phyloP scores from a whole-genome alignment of 2,329 filamentous ascomycete species.

The Botrytis cinerea region DNA sequence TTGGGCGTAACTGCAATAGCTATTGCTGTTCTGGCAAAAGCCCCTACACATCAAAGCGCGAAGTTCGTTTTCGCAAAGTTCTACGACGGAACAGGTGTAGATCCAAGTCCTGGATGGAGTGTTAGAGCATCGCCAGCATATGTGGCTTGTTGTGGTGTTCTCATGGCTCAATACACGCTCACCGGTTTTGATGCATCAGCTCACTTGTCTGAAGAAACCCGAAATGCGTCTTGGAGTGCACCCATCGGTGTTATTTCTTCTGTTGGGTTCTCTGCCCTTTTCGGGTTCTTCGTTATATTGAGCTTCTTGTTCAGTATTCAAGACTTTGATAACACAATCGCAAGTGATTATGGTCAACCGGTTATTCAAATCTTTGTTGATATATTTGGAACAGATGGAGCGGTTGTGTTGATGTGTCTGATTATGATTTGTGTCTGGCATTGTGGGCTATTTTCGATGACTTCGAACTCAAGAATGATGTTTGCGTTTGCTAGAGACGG shows the following conservation, averaged over 20 bases:
- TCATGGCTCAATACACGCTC: conserved; percentile 57
- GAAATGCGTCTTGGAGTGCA: conserved; percentile 57
- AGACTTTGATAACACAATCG: conserved; percentile 53
- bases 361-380: conserved; percentile 61
- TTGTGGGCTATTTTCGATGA: conserved; percentile 60
- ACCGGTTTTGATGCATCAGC: conserved; percentile 58
- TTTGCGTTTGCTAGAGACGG: conserved; percentile 58
- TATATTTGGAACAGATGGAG: conserved; percentile 56
- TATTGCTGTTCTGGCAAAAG: conserved; percentile 58
- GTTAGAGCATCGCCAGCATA: conserved; percentile 55
- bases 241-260: conserved; percentile 60
- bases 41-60: conserved; percentile 56
- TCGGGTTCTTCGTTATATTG: conserved; percentile 61
- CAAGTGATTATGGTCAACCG: conserved; percentile 51
- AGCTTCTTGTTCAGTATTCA: conserved; percentile 60
- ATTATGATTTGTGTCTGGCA: conserved; percentile 64
- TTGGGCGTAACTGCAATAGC: conserved; percentile 54
- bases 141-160: conserved; percentile 54
- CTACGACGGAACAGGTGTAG: conserved; percentile 52
- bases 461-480: conserved; percentile 60
- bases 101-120: conserved; percentile 52
- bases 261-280: conserved; percentile 56
- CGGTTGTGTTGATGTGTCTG: conserved; percentile 55
- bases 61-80: conserved; percentile 57
- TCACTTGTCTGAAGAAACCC: conserved; percentile 59